These are phyloP conservation scores for Diplodia intermedia DNA, from an alignment of 2,329 filamentous ascomycete genomes.

Conservation along the genomic window DNA sequence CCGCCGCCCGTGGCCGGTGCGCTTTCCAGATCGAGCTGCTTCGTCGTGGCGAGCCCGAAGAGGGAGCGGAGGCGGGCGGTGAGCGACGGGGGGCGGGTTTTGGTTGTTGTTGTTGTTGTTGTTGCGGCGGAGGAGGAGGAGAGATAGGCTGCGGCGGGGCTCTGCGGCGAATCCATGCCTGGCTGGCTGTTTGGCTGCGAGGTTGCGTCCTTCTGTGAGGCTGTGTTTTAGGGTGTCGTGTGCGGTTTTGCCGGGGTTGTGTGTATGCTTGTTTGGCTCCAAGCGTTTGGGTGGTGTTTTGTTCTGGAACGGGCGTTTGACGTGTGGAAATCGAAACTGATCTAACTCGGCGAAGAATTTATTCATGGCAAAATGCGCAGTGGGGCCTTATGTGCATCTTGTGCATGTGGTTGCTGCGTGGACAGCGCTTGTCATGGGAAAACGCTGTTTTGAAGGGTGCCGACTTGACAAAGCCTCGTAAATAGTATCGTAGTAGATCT, in stretches of 20 bases:
- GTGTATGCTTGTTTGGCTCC: neutral
- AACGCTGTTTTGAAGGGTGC: too few relatives aligned
- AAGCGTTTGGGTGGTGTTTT: neutral
- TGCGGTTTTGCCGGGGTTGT: neutral
- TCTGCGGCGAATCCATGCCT: neutral
- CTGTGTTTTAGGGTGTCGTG: neutral
- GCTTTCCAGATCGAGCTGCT: neutral
- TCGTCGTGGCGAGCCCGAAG: neutral
- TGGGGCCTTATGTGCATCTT: too few relatives aligned
- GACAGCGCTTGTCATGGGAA: too few relatives aligned
- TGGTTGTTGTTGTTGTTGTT: too few relatives aligned
- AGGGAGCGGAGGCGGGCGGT: neutral
- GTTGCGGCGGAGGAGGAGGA: neutral
- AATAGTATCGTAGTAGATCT: too few relatives aligned
- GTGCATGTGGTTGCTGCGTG: too few relatives aligned
- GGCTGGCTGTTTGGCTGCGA: neutral
- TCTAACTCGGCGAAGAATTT: too few relatives aligned
- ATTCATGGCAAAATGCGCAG: too few relatives aligned
- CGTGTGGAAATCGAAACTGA: too few relatives aligned
- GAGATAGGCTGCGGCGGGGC: too few relatives aligned
- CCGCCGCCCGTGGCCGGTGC: neutral
- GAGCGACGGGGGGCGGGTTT: neutral
- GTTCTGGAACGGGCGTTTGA: too few relatives aligned
- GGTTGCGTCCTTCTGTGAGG: neutral
- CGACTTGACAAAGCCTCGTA: too few relatives aligned